Evolutionary conservation across 306 rosid genomes (phyloP).

Genomic region (Corylus heterophylla): DNA sequence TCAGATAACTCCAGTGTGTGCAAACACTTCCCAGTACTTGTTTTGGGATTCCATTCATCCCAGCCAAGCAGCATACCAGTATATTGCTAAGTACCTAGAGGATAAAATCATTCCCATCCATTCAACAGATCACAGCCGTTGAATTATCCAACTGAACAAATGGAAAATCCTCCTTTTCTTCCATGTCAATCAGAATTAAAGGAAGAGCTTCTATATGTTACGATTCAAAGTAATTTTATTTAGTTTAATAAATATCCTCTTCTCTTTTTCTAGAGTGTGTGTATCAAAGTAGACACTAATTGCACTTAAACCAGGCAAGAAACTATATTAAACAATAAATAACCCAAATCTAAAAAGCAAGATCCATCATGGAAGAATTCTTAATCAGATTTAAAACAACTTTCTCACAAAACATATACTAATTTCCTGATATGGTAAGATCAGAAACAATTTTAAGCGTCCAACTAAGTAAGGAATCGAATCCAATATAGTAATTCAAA

Average conservation of each 20-base stretch:
- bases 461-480: neutral
- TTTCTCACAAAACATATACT: neutral
- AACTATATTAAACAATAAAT: neutral
- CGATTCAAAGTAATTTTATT: too few relatives aligned
- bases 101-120: conserved; percentile 29
- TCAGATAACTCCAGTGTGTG: conserved; percentile 32
- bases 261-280: neutral
- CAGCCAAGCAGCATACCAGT: conserved; percentile 36
- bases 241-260: neutral
- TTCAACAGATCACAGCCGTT: neutral
- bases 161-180: neutral
- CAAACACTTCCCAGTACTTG: conserved; percentile 37
- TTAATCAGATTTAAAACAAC: too few relatives aligned
- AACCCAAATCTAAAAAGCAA: neutral
- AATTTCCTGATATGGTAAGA: neutral
- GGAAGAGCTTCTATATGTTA: neutral
- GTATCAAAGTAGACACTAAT: neutral
- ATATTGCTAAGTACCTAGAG: conserved; percentile 31
- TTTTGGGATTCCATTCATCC: conserved; percentile 75
- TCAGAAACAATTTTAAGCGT: neutral
- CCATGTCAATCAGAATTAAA: neutral
- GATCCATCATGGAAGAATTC: neutral
- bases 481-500: neutral
- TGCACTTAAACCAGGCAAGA: neutral
- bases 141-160: too few relatives aligned